These are phyloP conservation scores for Turritis glabra DNA, from an alignment of 345 rosid genomes.

Conservation along the genomic window DNA sequence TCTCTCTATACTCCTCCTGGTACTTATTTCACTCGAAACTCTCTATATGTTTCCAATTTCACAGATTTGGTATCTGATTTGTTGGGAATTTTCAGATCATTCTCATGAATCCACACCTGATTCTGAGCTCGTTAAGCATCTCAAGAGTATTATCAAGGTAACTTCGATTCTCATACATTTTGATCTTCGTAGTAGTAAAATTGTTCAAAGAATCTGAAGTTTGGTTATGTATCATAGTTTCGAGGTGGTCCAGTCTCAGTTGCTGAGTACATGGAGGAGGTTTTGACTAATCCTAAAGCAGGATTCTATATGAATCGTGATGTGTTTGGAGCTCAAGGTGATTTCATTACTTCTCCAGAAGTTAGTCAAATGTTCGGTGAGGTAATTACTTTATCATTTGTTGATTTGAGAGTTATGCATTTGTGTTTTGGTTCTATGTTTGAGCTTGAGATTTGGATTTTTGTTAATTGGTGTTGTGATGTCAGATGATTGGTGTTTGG, in stretches of 20 bases:
- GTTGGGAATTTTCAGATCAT: constrained; percentile 49
- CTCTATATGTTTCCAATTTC: not conserved
- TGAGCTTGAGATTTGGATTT: not conserved
- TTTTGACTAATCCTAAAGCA: constrained; percentile 83
- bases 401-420: not conserved
- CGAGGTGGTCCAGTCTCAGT: constrained; percentile 92
- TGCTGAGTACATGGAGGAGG: constrained; percentile 96
- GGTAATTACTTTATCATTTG: constrained; percentile 43
- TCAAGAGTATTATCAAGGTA: constrained; percentile 90
- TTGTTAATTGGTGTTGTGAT: constrained; percentile 1
- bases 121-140: constrained; percentile 87
- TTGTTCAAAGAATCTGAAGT: not conserved
- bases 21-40: constrained; percentile 7
- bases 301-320: constrained; percentile 91
- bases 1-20: constrained; percentile 60
- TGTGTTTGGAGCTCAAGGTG: constrained; percentile 92
- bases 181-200: not conserved
- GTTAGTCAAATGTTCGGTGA: constrained; percentile 97
- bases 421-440: not conserved
- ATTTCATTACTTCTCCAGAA: constrained; percentile 97
- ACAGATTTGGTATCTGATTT: not conserved
- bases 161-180: not conserved
- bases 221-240: constrained; percentile 48
- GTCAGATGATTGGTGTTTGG: constrained; percentile 89
- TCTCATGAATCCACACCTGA: constrained; percentile 59